Evolutionary conservation across 2,329 filamentous ascomycete species (phyloP).

Genomic region (Exophiala oligosperma): DNA sequence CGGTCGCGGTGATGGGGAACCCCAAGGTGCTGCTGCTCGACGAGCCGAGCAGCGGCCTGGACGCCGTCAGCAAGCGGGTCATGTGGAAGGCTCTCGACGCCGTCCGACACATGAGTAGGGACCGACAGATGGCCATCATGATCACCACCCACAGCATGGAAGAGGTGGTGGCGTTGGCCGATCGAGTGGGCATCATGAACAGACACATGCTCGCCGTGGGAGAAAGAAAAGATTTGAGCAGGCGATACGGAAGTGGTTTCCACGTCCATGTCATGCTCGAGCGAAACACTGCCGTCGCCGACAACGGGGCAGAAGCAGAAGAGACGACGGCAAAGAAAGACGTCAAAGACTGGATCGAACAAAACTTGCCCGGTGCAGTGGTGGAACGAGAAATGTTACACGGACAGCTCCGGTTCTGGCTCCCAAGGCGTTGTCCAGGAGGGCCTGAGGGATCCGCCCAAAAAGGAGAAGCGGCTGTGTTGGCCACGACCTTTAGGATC

Average conservation of each 20-base stretch:
- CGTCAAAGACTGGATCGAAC: conserved; percentile 2
- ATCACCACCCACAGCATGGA: conserved; percentile 42
- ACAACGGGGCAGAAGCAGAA: no score
- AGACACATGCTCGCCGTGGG: conserved; percentile 33
- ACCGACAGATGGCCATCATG: conserved; percentile 33
- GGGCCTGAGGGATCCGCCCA: background rate
- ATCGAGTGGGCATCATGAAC: conserved; percentile 37
- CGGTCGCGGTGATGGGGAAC: conserved; percentile 74
- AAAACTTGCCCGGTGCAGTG: background rate
- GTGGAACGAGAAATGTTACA: conserved; percentile 2
- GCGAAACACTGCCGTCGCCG: background rate
- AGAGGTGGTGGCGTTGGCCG: conserved; percentile 38
- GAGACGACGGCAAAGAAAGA: conserved; percentile 1
- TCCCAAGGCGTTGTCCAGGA: background rate
- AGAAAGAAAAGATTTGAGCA: background rate
- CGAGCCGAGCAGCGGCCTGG: conserved; percentile 73
- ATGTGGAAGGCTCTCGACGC: conserved; percentile 37
- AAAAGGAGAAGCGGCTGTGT: background rate
- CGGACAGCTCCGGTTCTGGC: conserved; percentile 11
- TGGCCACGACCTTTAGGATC: background rate
- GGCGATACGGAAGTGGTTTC: conserved; percentile 7
- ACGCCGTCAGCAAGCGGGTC: conserved; percentile 45
- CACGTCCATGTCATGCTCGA: conserved; percentile 10
- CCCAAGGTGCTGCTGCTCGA: conserved; percentile 72
- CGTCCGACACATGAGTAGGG: conserved; percentile 15